Conservation (phyloP, 2,329 filamentous ascomycete genomes). For the Coniochaeta hoffmannii region DNA sequence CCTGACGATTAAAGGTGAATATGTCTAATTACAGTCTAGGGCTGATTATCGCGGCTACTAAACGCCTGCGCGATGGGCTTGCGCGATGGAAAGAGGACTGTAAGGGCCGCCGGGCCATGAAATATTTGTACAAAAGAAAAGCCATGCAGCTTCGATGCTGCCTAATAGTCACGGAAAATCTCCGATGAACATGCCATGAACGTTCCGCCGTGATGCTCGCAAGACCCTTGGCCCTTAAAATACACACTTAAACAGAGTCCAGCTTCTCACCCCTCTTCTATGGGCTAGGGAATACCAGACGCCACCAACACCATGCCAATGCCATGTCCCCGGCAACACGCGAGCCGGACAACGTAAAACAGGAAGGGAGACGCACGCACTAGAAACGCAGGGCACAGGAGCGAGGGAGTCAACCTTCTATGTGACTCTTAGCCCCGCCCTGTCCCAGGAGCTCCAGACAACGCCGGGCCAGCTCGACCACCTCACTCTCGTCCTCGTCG, state of each 20-base stretch:
- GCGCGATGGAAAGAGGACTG: background rate
- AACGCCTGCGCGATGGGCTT: background rate
- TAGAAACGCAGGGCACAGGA: background rate
- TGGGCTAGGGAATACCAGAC: constrained; percentile 19
- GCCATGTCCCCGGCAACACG: constrained; percentile 26
- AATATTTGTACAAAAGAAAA: background rate
- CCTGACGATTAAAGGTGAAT: background rate
- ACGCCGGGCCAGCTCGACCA: constrained; percentile 81
- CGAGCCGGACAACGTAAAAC: constrained; percentile 23
- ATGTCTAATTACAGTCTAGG: background rate
- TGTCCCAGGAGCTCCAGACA: constrained; percentile 83
- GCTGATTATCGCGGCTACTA: background rate
- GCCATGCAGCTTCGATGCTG: background rate
- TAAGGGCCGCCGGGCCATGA: background rate
- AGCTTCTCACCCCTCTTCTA: constrained; percentile 21
- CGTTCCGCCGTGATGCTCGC: background rate
- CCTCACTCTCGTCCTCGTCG: constrained; percentile 88
- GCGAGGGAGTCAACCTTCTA: constrained; percentile 56
- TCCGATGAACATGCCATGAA: background rate
- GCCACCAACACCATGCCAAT: constrained; percentile 36
- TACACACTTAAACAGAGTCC: constrained; percentile 13
- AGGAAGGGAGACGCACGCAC: constrained; percentile 9
- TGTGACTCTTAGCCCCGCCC: constrained; percentile 67
- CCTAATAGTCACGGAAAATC: background rate
- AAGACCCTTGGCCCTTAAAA: constrained; percentile 10